phyloP scores from a whole-genome alignment of 805 yeast genomes.

The Myxozyma geophila region DNA sequence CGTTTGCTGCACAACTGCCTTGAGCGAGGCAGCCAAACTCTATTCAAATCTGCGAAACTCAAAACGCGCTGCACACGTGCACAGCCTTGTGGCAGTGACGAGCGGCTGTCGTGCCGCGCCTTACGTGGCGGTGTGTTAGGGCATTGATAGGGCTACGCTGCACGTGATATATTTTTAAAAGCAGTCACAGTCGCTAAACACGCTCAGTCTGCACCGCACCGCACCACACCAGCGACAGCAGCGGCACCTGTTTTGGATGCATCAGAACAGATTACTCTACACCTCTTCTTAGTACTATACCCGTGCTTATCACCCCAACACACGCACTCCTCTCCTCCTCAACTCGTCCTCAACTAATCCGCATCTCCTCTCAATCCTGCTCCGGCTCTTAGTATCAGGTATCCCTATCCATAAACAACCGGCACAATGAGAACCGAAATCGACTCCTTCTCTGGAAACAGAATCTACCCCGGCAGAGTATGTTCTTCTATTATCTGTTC shows the following conservation, averaged over 20 bases:
- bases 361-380: neutral
- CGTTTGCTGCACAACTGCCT: too few species aligned
- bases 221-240: neutral
- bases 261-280: too few species aligned
- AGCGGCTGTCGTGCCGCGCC: neutral
- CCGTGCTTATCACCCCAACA: neutral
- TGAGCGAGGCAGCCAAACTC: too few species aligned
- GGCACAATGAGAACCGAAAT: constrained; percentile 94
- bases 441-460: constrained; percentile 99
- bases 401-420: constrained; percentile 14
- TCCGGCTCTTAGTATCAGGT: constrained; percentile 5
- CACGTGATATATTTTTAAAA: neutral
- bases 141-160: neutral
- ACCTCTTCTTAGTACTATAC: too few species aligned
- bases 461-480: constrained; percentile 99
- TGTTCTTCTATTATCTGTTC: constrained; percentile 16
- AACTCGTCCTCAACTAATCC: neutral
- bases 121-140: neutral
- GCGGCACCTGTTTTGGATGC: neutral
- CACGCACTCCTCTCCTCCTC: neutral
- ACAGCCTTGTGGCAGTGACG: neutral
- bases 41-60: neutral
- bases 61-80: neutral
- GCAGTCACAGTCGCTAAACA: neutral
- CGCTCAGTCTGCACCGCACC: neutral